These are phyloP conservation scores for Debaryomyces prosopidis DNA, from an alignment of 805 yeast genomes.

Conservation along the genomic window DNA sequence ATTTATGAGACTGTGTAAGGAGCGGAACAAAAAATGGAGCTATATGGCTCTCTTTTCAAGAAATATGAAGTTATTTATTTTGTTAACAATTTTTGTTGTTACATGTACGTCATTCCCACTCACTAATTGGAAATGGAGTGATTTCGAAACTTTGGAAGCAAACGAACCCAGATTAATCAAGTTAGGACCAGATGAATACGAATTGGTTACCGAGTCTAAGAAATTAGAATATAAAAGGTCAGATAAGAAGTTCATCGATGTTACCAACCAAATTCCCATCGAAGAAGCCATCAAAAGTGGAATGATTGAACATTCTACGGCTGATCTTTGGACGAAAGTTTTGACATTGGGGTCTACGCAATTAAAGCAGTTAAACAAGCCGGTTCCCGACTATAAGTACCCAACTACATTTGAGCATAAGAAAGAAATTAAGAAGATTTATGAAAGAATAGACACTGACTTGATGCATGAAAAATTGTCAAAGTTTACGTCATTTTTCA, in stretches of 20 bases:
- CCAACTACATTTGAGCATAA: conserved; percentile 47
- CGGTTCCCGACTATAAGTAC: conserved; percentile 44
- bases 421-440: conserved; percentile 41
- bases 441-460: conserved; percentile 44
- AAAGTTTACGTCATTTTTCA: conserved; percentile 65
- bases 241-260: conserved; percentile 62
- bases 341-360: conserved; percentile 26
- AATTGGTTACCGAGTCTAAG: conserved; percentile 35
- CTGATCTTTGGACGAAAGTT: conserved; percentile 12
- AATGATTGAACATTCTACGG: conserved; percentile 13
- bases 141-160: not conserved
- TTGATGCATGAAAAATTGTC: conserved; percentile 56
- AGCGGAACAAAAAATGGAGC: not conserved
- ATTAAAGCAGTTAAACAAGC: conserved; percentile 20
- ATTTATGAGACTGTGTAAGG: not conserved
- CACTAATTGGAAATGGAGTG: not conserved
- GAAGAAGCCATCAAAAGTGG: conserved; percentile 35
- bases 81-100: conserved; percentile 2
- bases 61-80: not conserved
- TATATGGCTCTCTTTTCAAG: not conserved
- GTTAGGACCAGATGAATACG: conserved; percentile 31
- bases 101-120: conserved; percentile 10
- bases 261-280: conserved; percentile 49
- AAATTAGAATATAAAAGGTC: conserved; percentile 36
- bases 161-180: conserved; percentile 29